Percentiles rank a stretch among this genome's conserved stretches.
Evolutionary conservation across 2,329 filamentous ascomycete species (phyloP).

Genomic region (Claviceps paspali): DNA sequence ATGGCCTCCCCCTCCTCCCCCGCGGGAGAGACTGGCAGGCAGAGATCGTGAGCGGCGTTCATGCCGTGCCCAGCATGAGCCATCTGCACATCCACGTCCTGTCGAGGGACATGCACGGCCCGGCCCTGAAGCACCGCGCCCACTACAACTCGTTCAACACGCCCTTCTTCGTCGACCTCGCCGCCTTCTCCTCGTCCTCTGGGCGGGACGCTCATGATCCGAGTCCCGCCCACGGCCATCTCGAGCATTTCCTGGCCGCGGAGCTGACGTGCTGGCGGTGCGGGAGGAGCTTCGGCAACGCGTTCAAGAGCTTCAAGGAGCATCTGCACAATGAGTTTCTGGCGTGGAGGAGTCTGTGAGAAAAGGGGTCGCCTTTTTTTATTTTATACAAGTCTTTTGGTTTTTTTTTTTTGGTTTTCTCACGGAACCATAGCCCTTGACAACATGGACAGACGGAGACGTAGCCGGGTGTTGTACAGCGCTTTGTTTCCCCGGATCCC

Average conservation of each 20-base stretch:
- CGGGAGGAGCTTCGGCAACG: constrained; percentile 54
- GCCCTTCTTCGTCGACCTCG: constrained; percentile 67
- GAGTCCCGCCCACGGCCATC: too few species aligned
- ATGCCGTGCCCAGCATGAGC: constrained; percentile 81
- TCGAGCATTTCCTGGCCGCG: constrained; percentile 47
- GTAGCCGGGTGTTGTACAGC: too few species aligned
- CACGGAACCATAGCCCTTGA: too few species aligned
- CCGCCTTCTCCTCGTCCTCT: too few species aligned
- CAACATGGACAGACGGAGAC: too few species aligned
- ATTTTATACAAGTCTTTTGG: too few species aligned
- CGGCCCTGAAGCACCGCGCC: constrained; percentile 59
- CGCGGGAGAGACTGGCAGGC: constrained; percentile 50
- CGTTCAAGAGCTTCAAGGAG: constrained; percentile 56
- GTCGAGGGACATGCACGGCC: constrained; percentile 61
- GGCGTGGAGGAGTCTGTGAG: constrained; percentile 51
- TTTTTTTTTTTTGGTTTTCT: too few species aligned
- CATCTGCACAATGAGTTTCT: constrained; percentile 66
- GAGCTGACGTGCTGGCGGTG: constrained; percentile 80
- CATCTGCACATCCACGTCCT: constrained; percentile 85
- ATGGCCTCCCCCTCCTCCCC: constrained; percentile 11
- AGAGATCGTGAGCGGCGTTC: constrained; percentile 65
- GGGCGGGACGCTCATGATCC: too few species aligned
- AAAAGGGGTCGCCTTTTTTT: too few species aligned
- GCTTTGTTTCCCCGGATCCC: too few species aligned
- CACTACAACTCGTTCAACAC: constrained; percentile 91